These are phyloP conservation scores for Pistacia atlantica DNA, from an alignment of 345 rosid genomes.

Conservation along the genomic window DNA sequence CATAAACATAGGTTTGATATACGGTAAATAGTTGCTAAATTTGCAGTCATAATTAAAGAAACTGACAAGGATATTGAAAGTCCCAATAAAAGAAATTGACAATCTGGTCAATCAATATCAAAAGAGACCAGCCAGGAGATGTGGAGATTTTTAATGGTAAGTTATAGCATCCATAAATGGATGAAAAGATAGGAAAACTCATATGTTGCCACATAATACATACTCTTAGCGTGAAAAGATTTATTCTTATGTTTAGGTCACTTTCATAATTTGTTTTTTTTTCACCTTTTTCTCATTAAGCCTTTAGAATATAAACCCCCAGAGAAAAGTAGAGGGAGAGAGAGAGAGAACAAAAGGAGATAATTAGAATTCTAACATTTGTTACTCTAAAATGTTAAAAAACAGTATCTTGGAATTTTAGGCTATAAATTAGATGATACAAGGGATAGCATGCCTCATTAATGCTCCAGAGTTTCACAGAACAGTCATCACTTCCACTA, in stretches of 20 bases:
- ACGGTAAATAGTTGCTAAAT: not conserved
- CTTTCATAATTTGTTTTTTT: no score
- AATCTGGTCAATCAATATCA: conserved; percentile 1
- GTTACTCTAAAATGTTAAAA: not conserved
- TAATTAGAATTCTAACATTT: not conserved
- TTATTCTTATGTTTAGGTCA: no score
- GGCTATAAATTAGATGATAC: not conserved
- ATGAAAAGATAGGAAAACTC: not conserved
- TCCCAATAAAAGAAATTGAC: not conserved
- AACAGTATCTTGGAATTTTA: not conserved
- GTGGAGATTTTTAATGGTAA: not conserved
- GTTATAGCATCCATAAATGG: not conserved
- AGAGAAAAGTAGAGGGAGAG: not conserved
- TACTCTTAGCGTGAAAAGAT: not conserved
- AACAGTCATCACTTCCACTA: conserved; percentile 90
- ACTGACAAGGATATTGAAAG: not conserved
- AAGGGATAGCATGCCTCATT: conserved; percentile 53
- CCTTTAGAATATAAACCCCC: not conserved
- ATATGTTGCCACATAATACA: not conserved
- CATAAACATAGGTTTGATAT: not conserved
- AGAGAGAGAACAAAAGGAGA: not conserved
- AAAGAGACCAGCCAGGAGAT: not conserved
- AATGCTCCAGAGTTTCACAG: conserved; percentile 86
- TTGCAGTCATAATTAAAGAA: no score
- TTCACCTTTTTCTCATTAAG: not conserved